Conservation (phyloP, 192 early-diverging fungal genomes). For the Rhizoclosmatium sp. region DNA sequence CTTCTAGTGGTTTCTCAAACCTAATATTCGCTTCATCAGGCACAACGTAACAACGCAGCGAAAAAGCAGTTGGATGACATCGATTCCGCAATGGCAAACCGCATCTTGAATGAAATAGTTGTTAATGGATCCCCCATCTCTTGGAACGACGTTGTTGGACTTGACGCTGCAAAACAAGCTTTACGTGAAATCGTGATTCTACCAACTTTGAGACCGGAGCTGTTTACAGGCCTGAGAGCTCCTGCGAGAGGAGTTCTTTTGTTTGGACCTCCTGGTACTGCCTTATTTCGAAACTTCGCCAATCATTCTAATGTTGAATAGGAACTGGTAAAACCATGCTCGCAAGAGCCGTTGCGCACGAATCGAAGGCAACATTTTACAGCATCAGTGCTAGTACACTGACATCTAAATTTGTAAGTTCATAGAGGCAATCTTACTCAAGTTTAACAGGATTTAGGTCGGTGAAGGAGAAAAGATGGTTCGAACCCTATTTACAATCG, state of each 20-base stretch:
- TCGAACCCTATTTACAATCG: slow-evolving; percentile 58
- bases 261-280: slow-evolving; percentile 57
- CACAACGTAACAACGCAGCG: no score
- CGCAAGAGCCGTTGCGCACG: slow-evolving; percentile 61
- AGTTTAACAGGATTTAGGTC: slow-evolving; percentile 34
- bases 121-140: slow-evolving; percentile 50
- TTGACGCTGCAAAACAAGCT: slow-evolving; percentile 57
- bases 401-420: slow-evolving; percentile 63
- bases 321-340: slow-evolving; percentile 69
- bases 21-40: no score
- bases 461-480: slow-evolving; percentile 70
- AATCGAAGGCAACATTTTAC: slow-evolving; percentile 64
- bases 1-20: not conserved
- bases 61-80: not conserved
- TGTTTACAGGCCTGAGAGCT: slow-evolving; percentile 62
- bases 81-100: slow-evolving; percentile 52
- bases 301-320: not conserved
- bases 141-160: slow-evolving; percentile 64
- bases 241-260: slow-evolving; percentile 61
- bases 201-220: slow-evolving; percentile 61
- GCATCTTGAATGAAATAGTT: slow-evolving; percentile 62
- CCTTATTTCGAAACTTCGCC: not conserved
- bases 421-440: not conserved
- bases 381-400: slow-evolving; percentile 59
- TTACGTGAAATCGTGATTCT: slow-evolving; percentile 66